phyloP scores from a whole-genome alignment of 2,329 filamentous ascomycete species.

The Alternaria consortialis region DNA sequence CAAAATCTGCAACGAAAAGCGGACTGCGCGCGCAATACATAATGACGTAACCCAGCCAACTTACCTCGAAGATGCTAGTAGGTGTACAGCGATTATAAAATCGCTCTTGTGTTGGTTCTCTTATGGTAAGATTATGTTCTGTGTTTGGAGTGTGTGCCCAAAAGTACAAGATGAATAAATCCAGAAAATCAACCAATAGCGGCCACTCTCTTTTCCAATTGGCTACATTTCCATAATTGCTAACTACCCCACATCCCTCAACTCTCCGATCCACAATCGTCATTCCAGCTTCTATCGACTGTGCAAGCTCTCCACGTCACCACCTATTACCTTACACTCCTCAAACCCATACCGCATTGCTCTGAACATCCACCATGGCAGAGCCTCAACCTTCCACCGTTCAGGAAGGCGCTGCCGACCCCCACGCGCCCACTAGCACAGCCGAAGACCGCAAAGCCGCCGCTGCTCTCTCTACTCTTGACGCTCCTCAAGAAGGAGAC shows the following conservation, averaged over 20 bases:
- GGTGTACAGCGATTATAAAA: background rate
- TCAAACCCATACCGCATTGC: constrained; percentile 3
- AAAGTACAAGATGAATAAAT: background rate
- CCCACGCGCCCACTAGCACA: constrained; percentile 58
- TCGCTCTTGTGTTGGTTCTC: background rate
- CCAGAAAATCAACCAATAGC: constrained; percentile 18
- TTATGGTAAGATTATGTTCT: background rate
- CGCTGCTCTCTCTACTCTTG: constrained; percentile 75
- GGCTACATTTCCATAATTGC: constrained; percentile 9
- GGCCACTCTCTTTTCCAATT: constrained; percentile 27
- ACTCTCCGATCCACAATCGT: constrained; percentile 1
- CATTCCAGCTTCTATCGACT: background rate
- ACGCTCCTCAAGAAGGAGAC: constrained; percentile 62
- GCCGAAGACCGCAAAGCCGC: constrained; percentile 82
- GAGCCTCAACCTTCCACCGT: constrained; percentile 67
- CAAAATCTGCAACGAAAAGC: constrained; percentile 16
- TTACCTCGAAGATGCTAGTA: background rate
- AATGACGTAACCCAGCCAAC: constrained; percentile 5
- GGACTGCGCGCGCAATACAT: background rate
- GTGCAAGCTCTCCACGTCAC: background rate
- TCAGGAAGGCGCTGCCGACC: constrained; percentile 67
- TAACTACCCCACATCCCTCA: constrained; percentile 20
- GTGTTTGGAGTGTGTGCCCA: background rate
- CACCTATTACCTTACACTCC: background rate
- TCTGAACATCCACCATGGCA: constrained; percentile 60